Base-by-base conservation (phyloP, 129 eudicot genomes). In the Centrapalus pauciflorus region DNA sequence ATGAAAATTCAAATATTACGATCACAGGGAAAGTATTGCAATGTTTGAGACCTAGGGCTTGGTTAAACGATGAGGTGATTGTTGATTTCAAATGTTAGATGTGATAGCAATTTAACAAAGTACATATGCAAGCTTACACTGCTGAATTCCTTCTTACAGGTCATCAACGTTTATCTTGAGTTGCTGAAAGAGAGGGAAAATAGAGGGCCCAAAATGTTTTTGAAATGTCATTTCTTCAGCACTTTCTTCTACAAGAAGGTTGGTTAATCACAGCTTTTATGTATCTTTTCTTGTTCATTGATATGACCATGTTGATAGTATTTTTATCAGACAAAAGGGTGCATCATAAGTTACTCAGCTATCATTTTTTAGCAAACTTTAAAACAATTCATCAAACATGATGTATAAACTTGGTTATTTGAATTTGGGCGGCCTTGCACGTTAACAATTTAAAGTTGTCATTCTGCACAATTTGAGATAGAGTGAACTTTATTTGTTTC, bases 201-300 rank as follows among this genome's bases (percentile, higher is more conserved):
- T 30, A 93, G 93, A 72, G 86, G 86, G 72, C 95, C 99, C 23
- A 46, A 88, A 52, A 84, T 80, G 71, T 93, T 73, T 61, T 70
- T 93, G 74, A 89, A 86, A 65, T 93, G 96, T 46, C 99, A 93
- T 80, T 93, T 93, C 84, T 86, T 89, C 50, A 93, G 82, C 83
- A 89, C 99, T 11, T 93, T 93, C 73, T 93, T 93, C 59, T 89
- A 93, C 80, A 89, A 89, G 78, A 93, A 93, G 99, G 99, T 93
- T 61, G 14, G 86, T 72, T 70, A 28, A 30, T 30, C 58, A 32
- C 17, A 61, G 23, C 59, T 12, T 9, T 29, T 33, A 1, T 26
- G 29, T 54, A 13, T 33, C 23, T 24, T 10, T 65, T 54, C 21
- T 55, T 69, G 43, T 69, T 55, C 14, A 4, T 38, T 37, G 65